Conservation (phyloP, 768 basidiomycete species). For the Pisolithus albus region DNA sequence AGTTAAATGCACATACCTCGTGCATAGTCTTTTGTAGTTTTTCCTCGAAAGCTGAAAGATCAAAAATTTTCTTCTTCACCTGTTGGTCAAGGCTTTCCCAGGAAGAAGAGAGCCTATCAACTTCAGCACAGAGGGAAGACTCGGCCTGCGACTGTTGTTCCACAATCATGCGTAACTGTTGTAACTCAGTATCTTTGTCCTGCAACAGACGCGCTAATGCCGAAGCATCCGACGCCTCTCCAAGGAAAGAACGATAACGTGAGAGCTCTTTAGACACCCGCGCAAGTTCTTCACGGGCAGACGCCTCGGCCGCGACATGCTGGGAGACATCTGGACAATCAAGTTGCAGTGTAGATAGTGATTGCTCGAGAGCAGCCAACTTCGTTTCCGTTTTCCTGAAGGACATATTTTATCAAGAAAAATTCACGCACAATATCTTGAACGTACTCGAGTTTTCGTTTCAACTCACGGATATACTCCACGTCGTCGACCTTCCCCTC, state of each 20-base stretch:
- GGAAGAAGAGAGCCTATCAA: conserved; percentile 78
- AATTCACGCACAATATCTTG: neutral
- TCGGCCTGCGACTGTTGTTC: conserved; percentile 64
- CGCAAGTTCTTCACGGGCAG: conserved; percentile 43
- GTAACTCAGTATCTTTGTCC: conserved; percentile 62
- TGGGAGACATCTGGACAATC: conserved; percentile 48
- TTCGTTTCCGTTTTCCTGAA: conserved; percentile 49
- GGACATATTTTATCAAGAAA: conserved; percentile 6
- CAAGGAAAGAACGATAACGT: conserved; percentile 59
- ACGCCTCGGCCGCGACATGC: conserved; percentile 44
- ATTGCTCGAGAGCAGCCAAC: conserved; percentile 44
- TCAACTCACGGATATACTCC: conserved; percentile 47
- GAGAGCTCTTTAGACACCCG: conserved; percentile 43
- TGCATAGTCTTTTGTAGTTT: conserved; percentile 53
- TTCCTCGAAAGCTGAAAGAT: conserved; percentile 70
- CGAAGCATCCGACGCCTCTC: conserved; percentile 49
- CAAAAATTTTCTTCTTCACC: conserved; percentile 78
- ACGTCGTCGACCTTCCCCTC: conserved; percentile 46
- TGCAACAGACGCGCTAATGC: conserved; percentile 50
- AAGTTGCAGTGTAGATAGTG: conserved; percentile 37
- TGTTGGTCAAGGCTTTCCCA: conserved; percentile 84
- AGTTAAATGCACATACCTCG: conserved; percentile 46
- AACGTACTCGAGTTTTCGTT: conserved; percentile 50
- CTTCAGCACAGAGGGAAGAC: conserved; percentile 70
- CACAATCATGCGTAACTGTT: conserved; percentile 53